A percentile compares a stretch with the other conserved stretches of the same genome.
These are phyloP conservation scores for Ceriops tagal DNA, from an alignment of 345 rosid genomes.

Conservation along the genomic window DNA sequence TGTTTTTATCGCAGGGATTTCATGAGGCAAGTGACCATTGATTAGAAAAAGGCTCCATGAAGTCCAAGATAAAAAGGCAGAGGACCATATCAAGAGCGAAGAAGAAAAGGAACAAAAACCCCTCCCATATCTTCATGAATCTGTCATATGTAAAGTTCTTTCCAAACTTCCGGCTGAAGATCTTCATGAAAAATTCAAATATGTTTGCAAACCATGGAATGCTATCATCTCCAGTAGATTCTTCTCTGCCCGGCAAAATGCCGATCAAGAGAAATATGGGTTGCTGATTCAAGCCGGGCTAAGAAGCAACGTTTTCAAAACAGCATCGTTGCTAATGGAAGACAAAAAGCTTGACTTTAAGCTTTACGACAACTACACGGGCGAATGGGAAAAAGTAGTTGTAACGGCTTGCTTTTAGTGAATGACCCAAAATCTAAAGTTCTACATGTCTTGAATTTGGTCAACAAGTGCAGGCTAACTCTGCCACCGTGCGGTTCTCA, in stretches of 20 bases:
- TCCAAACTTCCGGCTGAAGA: background rate
- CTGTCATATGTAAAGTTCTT: background rate
- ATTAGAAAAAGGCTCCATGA: background rate
- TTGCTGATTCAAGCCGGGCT: background rate
- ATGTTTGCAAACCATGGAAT: conserved; percentile 1
- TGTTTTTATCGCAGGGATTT: no score
- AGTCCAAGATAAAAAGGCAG: background rate
- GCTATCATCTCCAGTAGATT: background rate
- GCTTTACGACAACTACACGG: no score
- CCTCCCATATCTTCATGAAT: background rate
- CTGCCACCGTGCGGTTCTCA: conserved; percentile 12
- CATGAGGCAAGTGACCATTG: background rate
- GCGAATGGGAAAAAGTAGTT: conserved; percentile 8
- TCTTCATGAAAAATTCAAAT: background rate
- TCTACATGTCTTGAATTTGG: background rate
- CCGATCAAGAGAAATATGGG: background rate
- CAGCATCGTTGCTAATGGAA: conserved; percentile 5
- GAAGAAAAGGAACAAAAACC: background rate
- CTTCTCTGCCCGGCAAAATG: conserved; percentile 1
- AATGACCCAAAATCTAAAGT: background rate
- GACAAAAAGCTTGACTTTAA: background rate
- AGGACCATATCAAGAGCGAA: background rate
- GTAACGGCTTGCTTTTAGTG: conserved; percentile 7
- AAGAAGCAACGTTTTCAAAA: background rate
- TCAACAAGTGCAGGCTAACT: background rate